Conservation (phyloP, 2,329 filamentous ascomycete species). For the Chaetomium olivaceum region DNA sequence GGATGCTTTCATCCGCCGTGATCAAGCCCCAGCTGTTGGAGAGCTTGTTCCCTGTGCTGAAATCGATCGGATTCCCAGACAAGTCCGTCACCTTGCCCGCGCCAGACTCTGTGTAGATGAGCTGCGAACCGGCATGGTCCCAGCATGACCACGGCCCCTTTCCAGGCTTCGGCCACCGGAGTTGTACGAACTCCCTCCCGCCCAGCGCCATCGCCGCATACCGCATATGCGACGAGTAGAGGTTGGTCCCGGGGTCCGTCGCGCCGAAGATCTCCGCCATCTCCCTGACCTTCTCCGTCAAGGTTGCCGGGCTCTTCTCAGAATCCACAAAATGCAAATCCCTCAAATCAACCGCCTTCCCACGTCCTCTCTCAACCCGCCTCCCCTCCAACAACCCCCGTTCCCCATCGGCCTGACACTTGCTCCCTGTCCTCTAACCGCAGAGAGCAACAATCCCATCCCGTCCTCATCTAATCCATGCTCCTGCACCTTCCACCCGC, state of each 20-base stretch:
- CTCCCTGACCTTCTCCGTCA: slow-evolving; percentile 23
- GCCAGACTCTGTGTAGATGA: slow-evolving; percentile 33
- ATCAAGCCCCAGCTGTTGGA: slow-evolving; percentile 29
- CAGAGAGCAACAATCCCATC: slow-evolving; percentile 28
- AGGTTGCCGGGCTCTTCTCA: slow-evolving; percentile 26
- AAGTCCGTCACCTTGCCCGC: slow-evolving; percentile 30
- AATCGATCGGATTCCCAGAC: slow-evolving; percentile 27
- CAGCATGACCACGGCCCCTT: slow-evolving; percentile 26
- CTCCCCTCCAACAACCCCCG: slow-evolving; percentile 6
- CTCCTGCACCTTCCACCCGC: slow-evolving; percentile 17
- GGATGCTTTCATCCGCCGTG: slow-evolving; percentile 29
- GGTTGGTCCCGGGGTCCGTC: slow-evolving; percentile 22
- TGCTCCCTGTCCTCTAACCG: slow-evolving; percentile 28
- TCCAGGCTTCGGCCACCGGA: slow-evolving; percentile 23
- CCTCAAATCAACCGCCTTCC: slow-evolving; percentile 11
- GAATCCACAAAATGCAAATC: slow-evolving; percentile 33
- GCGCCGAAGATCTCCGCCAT: slow-evolving; percentile 21
- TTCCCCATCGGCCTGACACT: slow-evolving; percentile 20
- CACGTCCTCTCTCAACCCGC: slow-evolving; percentile 13
- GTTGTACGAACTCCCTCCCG: slow-evolving; percentile 27
- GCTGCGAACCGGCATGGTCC: slow-evolving; percentile 33
- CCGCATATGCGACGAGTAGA: slow-evolving; percentile 33
- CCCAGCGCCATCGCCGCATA: slow-evolving; percentile 32
- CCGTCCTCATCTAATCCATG: slow-evolving; percentile 19
- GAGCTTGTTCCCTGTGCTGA: slow-evolving; percentile 26